phyloP scores from a whole-genome alignment of 2,329 filamentous ascomycete genomes.

The Triangularia verruculosa region DNA sequence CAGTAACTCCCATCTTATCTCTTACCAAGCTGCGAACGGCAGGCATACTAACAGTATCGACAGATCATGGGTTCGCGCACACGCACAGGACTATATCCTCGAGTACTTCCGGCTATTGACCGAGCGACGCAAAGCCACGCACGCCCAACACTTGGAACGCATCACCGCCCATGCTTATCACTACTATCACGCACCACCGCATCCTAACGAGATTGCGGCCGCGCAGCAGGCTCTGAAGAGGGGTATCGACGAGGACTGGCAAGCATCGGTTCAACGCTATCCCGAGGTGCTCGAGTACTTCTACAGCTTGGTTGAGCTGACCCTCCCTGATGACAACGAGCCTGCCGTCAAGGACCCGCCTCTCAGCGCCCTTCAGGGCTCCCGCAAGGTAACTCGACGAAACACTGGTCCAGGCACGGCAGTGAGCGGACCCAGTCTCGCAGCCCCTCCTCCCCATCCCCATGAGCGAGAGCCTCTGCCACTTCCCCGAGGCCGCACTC shows the following conservation, averaged over 20 bases:
- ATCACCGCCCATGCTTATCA: conserved; percentile 55
- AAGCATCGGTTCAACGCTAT: conserved; percentile 69
- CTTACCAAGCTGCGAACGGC: not conserved
- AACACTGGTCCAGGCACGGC: conserved; percentile 35
- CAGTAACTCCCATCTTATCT: conserved; percentile 27
- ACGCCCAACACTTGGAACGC: conserved; percentile 54
- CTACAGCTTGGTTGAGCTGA: conserved; percentile 66
- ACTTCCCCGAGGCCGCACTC: conserved; percentile 37
- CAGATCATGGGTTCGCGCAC: conserved; percentile 62
- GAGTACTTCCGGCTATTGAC: conserved; percentile 62
- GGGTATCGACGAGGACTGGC: conserved; percentile 78
- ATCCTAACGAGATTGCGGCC: conserved; percentile 60
- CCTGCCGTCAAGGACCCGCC: conserved; percentile 58
- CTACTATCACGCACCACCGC: conserved; percentile 56
- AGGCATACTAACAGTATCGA: conserved; percentile 16
- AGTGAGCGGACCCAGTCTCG: conserved; percentile 36
- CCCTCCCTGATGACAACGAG: conserved; percentile 61
- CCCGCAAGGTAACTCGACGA: conserved; percentile 47
- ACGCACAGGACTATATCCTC: conserved; percentile 66
- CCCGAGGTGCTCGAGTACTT: conserved; percentile 82
- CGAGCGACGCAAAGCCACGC: conserved; percentile 57
- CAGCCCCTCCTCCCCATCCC: conserved; percentile 1
- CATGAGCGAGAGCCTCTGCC: conserved; percentile 28
- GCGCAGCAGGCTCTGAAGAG: conserved; percentile 66
- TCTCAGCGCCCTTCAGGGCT: conserved; percentile 50